A percentile compares a stretch with the other conserved stretches of the same genome.
Evolutionary conservation across 345 rosid species (phyloP).

Genomic region (Salix dunnii): DNA sequence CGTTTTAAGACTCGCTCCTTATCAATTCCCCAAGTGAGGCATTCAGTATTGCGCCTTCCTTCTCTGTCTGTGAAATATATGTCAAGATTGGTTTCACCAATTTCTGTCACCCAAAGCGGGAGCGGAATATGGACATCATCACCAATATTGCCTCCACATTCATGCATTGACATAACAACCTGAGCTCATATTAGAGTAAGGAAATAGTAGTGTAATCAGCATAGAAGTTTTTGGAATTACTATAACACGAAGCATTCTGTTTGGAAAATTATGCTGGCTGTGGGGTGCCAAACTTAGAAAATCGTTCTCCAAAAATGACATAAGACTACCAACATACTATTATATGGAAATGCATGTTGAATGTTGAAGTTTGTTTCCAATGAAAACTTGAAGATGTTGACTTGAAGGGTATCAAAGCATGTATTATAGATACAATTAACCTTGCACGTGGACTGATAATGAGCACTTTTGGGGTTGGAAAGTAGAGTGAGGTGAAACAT

Average conservation of each 20-base stretch:
- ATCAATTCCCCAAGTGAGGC: slow-evolving; percentile 96
- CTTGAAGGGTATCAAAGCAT: neutral
- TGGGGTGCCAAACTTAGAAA: neutral
- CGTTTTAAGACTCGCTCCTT: slow-evolving; percentile 87
- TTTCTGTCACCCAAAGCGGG: slow-evolving; percentile 94
- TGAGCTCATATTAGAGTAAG: slow-evolving; percentile 25
- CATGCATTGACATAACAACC: slow-evolving; percentile 97
- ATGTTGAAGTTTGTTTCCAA: neutral
- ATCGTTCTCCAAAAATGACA: neutral
- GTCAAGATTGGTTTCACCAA: slow-evolving; percentile 85
- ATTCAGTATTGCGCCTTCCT: slow-evolving; percentile 94
- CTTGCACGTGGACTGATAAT: neutral
- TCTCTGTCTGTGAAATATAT: slow-evolving; percentile 95
- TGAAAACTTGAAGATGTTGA: neutral
- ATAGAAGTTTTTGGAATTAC: neutral
- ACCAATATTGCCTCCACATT: slow-evolving; percentile 95
- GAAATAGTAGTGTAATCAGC: neutral
- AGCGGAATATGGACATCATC: slow-evolving; percentile 96
- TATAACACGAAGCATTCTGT: neutral
- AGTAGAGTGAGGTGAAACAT: neutral
- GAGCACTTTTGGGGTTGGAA: neutral
- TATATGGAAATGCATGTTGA: neutral
- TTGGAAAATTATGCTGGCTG: neutral
- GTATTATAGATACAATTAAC: neutral
- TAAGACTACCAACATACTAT: neutral